These are phyloP conservation scores for Starmerella sp. DNA, from an alignment of 805 yeast genomes.

Conservation along the genomic window DNA sequence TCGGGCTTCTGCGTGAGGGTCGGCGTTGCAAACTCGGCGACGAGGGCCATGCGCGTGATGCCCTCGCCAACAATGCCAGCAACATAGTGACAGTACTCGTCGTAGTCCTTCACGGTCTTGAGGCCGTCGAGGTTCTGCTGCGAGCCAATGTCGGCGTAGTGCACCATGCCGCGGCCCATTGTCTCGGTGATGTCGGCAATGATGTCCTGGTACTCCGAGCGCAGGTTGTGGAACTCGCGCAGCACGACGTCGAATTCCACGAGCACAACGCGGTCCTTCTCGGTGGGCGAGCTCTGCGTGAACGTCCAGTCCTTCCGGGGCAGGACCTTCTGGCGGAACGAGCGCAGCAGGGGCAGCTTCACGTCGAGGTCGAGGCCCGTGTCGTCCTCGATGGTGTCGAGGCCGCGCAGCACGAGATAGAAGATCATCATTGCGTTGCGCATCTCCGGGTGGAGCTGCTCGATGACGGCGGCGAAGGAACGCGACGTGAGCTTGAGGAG, in stretches of 20 bases:
- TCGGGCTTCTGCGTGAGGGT: conserved; percentile 43
- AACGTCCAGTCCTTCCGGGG: conserved; percentile 67
- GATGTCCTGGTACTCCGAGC: conserved; percentile 65
- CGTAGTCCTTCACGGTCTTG: conserved; percentile 66
- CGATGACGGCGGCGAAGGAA: conserved; percentile 87
- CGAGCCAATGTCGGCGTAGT: conserved; percentile 59
- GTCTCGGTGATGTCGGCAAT: conserved; percentile 63
- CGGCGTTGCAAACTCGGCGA: conserved; percentile 57
- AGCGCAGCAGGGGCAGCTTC: conserved; percentile 64
- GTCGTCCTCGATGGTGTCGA: conserved; percentile 94
- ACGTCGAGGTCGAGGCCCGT: conserved; percentile 64
- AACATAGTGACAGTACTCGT: conserved; percentile 88
- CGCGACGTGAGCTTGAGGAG: conserved; percentile 65
- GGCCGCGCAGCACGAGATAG: conserved; percentile 75
- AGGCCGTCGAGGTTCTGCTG: conserved; percentile 58
- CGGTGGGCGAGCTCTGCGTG: conserved; percentile 55
- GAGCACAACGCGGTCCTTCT: conserved; percentile 69
- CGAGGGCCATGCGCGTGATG: conserved; percentile 65
- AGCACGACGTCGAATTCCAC: conserved; percentile 66
- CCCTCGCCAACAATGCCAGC: conserved; percentile 99
- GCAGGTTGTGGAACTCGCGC: conserved; percentile 58
- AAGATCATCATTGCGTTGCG: conserved; percentile 69
- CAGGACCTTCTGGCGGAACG: conserved; percentile 50
- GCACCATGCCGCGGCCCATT: conserved; percentile 99
- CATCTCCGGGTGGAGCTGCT: conserved; percentile 81